Evolutionary conservation across 768 basidiomycete species (phyloP), one percentile per base, ranked within the genome.

Genomic region (Trametes elegans): DNA sequence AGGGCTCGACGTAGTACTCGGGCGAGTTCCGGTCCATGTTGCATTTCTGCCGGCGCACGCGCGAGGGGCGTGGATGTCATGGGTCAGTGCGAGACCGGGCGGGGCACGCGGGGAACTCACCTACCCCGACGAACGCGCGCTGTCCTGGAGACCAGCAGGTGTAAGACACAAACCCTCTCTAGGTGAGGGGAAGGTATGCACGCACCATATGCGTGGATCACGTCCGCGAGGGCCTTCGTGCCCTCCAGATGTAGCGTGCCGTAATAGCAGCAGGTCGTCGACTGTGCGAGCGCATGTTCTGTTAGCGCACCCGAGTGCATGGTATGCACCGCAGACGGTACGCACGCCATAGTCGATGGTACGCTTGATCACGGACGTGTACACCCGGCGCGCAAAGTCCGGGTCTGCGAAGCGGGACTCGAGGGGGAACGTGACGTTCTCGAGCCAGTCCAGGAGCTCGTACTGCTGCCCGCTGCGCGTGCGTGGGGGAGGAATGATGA

Each of bases 191-290:
- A 32, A 5, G 26, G n/a, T 21, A 24, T 21, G 7, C 27, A 62
- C 77, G 63, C 54, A 80, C 89, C 90, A 63, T 72, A 71, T n/a
- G 64, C 66, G 60, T 84, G 79, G 9, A 88, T 79, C 29, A 90
- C 79, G 36, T 92, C 84, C 1, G 90, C 94, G 5, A 98, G 81
- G 31, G 81, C 71, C 72, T 88, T 91, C 7, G 92, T 93, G 0
- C 87, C 80, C 53, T 88, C 86, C 23, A 86, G 73, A 68, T 98
- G 93, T 13, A 94, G 70, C 2, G 84, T 87, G 7, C 84, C 91
- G 66, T 91, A 96, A 70, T 95, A 97, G 68, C 92, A 97, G 64
- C 86, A 91, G 0, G 95, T 97, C 0, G 95, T 97, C 1, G 93
- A 96, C 94, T 93, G 63, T 9, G 7, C 28, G 8, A 23, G 13